Evolutionary conservation across 176 grass and related monocot genomes (phyloP).

Genomic region (Chrysopogon serrulatus): DNA sequence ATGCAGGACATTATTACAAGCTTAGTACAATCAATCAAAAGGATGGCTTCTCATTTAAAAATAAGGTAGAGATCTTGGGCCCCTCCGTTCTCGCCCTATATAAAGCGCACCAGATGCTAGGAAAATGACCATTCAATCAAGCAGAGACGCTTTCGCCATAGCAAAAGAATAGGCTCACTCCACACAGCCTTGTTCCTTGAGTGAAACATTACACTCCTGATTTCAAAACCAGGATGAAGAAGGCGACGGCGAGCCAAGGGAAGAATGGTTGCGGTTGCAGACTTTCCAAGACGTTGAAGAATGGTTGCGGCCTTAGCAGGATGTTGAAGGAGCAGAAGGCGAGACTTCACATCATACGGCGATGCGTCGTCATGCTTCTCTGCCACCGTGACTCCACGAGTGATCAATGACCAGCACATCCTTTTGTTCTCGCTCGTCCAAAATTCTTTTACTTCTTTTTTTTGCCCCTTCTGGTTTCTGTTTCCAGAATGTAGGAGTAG

Average conservation of each 20-base stretch:
- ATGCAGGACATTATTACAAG: too few relatives aligned
- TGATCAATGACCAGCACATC: neutral
- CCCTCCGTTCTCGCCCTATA: constrained; percentile 16
- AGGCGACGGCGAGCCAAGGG: neutral
- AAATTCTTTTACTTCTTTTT: neutral
- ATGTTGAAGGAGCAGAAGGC: constrained; percentile 41
- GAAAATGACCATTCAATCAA: neutral
- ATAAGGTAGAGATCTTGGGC: too few relatives aligned
- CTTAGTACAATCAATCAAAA: too few relatives aligned
- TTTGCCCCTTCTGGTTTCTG: neutral
- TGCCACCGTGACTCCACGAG: constrained; percentile 25
- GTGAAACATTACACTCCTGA: neutral
- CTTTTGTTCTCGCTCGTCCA: neutral
- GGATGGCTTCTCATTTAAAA: too few relatives aligned
- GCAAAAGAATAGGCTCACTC: neutral
- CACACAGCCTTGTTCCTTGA: neutral
- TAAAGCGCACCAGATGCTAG: constrained; percentile 9
- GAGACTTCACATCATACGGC: constrained; percentile 43
- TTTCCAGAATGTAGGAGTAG: neutral
- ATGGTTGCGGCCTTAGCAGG: constrained; percentile 16
- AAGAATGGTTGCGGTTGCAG: constrained; percentile 7
- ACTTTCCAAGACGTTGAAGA: constrained; percentile 23
- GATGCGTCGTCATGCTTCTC: constrained; percentile 36
- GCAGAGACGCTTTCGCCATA: neutral
- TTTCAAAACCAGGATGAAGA: constrained; percentile 7